Percentiles rank a stretch among this genome's conserved stretches.
phyloP scores from a whole-genome alignment of 371 early-diverging fungal species.

The Mortierella sp. region DNA sequence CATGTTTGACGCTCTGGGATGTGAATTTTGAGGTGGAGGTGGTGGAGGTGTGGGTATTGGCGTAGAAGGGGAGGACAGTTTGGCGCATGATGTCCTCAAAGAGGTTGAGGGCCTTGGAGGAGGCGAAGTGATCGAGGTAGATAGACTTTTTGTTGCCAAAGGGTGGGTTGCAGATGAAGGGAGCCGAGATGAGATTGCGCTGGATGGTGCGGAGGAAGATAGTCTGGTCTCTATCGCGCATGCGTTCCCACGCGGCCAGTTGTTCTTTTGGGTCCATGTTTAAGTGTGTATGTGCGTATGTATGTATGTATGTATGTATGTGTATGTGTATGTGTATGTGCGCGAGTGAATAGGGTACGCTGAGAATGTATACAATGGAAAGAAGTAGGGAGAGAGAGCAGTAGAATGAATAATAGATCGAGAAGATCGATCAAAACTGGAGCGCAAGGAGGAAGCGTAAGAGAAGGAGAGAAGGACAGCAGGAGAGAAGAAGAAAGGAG shows the following conservation, averaged over 20 bases:
- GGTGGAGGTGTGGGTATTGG: conserved; percentile 53
- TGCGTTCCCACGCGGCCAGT: conserved; percentile 24
- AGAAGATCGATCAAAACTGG: no score
- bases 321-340: neutral
- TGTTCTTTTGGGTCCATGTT: conserved; percentile 35
- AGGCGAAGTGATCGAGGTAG: conserved; percentile 49
- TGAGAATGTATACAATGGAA: neutral
- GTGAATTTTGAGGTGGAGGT: conserved; percentile 43
- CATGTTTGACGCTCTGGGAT: conserved; percentile 25
- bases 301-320: neutral
- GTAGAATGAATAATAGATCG: no score
- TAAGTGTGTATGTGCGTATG: neutral
- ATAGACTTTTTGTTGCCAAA: conserved; percentile 49
- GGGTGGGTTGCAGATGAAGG: conserved; percentile 23
- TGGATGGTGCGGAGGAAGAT: conserved; percentile 25
- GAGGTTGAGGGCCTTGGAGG: conserved; percentile 34
- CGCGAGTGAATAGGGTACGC: neutral
- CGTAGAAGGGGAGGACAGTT: conserved; percentile 37
- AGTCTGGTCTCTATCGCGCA: conserved; percentile 18
- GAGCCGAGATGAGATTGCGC: conserved; percentile 32
- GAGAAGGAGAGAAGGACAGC: no score
- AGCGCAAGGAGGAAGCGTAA: no score
- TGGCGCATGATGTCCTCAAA: conserved; percentile 37
- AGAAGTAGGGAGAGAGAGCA: no score
- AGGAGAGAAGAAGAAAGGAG: neutral